These are phyloP conservation scores for baker's yeast (Saccharomyces cerevisiae) DNA, from an alignment of 805 yeast species.

Conservation along the genomic window DNA sequence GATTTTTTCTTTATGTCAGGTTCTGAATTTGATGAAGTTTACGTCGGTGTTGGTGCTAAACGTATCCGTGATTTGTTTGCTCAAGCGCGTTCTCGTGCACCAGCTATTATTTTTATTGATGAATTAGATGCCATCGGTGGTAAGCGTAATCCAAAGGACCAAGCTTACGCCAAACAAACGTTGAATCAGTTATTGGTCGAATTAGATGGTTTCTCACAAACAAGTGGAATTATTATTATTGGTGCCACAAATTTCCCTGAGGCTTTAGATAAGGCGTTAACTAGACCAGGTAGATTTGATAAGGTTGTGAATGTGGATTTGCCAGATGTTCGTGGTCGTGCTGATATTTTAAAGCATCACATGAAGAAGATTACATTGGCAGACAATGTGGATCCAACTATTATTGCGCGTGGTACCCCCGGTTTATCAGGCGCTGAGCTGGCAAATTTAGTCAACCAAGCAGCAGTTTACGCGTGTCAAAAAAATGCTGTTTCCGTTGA, in stretches of 20 bases:
- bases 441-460: conserved; percentile 92
- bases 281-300: conserved; percentile 97
- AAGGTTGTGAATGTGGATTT: conserved; percentile 89
- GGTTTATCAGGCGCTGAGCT: conserved; percentile 98
- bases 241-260: conserved; percentile 99
- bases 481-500: conserved; percentile 83
- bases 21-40: conserved; percentile 94
- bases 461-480: conserved; percentile 95
- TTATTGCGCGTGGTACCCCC: conserved; percentile 94
- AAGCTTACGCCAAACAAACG: conserved; percentile 96
- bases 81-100: conserved; percentile 91
- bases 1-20: conserved; percentile 99
- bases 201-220: conserved; percentile 89
- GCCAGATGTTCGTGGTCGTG: conserved; percentile 96
- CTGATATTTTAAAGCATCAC: conserved; percentile 85
- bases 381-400: conserved; percentile 75
- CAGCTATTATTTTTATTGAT: conserved; percentile 94
- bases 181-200: conserved; percentile 92
- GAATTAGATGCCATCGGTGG: conserved; percentile 99
- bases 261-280: conserved; percentile 89
- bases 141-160: conserved; percentile 93
- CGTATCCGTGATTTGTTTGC: conserved; percentile 88
- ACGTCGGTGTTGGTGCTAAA: conserved; percentile 98
- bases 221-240: conserved; percentile 87
- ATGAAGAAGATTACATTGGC: conserved; percentile 84